Conservation (phyloP, 768 basidiomycete species). For the Lactarius hengduanensis region DNA sequence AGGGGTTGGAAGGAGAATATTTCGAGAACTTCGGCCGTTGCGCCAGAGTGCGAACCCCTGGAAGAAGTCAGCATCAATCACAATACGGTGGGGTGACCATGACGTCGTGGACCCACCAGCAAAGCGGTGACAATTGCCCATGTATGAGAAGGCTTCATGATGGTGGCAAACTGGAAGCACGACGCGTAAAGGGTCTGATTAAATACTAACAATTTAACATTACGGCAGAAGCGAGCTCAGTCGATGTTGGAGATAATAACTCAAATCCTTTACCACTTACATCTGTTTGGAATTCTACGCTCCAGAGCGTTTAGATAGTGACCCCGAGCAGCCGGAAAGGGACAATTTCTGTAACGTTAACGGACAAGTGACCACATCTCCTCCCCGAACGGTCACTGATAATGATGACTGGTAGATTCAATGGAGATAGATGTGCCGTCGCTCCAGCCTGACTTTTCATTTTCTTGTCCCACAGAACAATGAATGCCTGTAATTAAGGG, state of each 20-base stretch:
- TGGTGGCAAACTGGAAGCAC: not conserved
- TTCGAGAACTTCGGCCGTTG: conserved; percentile 25
- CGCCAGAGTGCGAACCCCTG: conserved; percentile 22
- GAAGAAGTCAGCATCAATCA: not conserved
- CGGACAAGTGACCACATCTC: not conserved
- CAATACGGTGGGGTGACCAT: not conserved
- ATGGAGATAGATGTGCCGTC: not conserved
- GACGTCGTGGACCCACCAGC: not conserved
- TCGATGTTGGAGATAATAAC: not conserved
- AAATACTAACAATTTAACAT: not conserved
- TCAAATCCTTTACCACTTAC: not conserved
- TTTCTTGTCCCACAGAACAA: not conserved
- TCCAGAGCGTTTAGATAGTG: too few species aligned
- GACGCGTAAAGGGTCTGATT: not conserved
- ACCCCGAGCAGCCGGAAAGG: too few species aligned
- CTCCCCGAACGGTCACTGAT: too few species aligned
- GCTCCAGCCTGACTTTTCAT: not conserved
- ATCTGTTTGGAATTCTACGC: not conserved
- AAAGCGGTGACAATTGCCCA: conserved; percentile 18
- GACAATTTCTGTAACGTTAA: not conserved
- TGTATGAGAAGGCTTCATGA: conserved; percentile 21
- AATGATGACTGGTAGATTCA: not conserved
- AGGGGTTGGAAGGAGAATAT: conserved; percentile 24
- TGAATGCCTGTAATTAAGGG: not conserved
- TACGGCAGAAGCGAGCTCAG: not conserved